A percentile compares a stretch with the other conserved stretches of the same genome.
Conservation (phyloP, 768 basidiomycete genomes). For the Trametes sanguinea region DNA sequence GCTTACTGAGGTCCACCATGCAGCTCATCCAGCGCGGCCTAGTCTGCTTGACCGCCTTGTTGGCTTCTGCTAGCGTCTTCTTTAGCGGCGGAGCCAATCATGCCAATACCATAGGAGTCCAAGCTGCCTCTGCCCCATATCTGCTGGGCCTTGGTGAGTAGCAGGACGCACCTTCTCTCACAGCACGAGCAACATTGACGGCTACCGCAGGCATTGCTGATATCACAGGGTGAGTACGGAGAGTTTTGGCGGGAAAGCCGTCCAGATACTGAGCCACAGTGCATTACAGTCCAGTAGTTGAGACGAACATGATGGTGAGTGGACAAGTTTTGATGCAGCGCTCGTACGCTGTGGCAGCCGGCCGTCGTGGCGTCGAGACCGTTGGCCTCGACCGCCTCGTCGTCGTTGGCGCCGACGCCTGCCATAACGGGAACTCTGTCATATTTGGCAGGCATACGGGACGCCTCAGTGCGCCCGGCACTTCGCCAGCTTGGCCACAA, state of each 20-base stretch:
- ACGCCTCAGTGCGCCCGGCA: no score
- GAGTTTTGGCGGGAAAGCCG: background rate
- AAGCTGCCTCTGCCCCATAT: conserved; percentile 46
- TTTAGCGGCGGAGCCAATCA: background rate
- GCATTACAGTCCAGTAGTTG: conserved; percentile 63
- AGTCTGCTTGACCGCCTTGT: conserved; percentile 25
- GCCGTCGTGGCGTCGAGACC: background rate
- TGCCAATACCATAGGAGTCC: conserved; percentile 22
- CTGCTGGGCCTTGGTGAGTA: conserved; percentile 59
- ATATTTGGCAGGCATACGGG: no score
- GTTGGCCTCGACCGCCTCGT: background rate
- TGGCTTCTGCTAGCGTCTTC: conserved; percentile 22
- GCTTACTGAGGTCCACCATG: conserved; percentile 21
- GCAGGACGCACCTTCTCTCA: background rate
- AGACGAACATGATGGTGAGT: conserved; percentile 81
- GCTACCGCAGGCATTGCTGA: conserved; percentile 61
- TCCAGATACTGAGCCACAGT: background rate
- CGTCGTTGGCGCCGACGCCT: background rate
- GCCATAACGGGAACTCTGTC: no score
- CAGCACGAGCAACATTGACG: background rate
- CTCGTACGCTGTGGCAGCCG: background rate
- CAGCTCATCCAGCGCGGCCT: conserved; percentile 22
- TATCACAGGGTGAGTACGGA: conserved; percentile 60
- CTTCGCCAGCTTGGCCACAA: no score
- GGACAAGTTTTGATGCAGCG: background rate